Base-by-base conservation (phyloP, 2,329 filamentous ascomycete genomes). In the Xylaria sp. region DNA sequence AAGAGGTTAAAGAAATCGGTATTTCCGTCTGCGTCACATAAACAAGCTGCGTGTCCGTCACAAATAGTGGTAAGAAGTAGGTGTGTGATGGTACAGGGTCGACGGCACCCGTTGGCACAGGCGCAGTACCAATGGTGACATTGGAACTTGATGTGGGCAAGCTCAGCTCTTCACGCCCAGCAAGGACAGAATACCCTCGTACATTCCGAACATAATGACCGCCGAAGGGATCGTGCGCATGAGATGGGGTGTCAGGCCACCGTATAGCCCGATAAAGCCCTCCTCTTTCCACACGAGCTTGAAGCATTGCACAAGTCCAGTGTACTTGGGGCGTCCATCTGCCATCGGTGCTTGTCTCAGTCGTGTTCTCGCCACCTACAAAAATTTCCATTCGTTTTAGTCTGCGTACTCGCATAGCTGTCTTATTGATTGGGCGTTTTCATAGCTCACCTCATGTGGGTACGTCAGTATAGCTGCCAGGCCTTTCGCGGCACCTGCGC, bases 141-240 rank as follows among this genome's bases (percentile, higher is more conserved):
- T n/a, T n/a, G 21, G 21, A 15, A 25, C 19, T n/a, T 57, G 14
- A 25, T 45, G 31, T 0, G 42, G n/a, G 15, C 37, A 15, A 40
- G 14, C 66, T 69, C 68, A 76, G 63, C 70, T 73, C 72, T 73
- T 73, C 9, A 70, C 63, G 51, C 68, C 71, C 14, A 75, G 68
- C 2, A 76, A 53, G 49, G 73, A 74, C 17, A 87, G 76, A 45
- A 87, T 86, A 57, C 80, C 83, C 73, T 87, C 85, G 72, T 87
- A 97, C 82, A 95, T 95, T 77, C 92, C 93, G 76, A 97, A 97
- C 91, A 96, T 97, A 76, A 98, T 96, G 69, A 92, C 93, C 7
- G 94, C 93, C 70, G 91, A 95, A 1, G 94, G 94, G 5, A 97
- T 94, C 6, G 94, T 94, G 65, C 94, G 86, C 78, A 97, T 86